Conservation (phyloP, 176 grass and related monocot genomes). For the Eragrostis nindensis region DNA sequence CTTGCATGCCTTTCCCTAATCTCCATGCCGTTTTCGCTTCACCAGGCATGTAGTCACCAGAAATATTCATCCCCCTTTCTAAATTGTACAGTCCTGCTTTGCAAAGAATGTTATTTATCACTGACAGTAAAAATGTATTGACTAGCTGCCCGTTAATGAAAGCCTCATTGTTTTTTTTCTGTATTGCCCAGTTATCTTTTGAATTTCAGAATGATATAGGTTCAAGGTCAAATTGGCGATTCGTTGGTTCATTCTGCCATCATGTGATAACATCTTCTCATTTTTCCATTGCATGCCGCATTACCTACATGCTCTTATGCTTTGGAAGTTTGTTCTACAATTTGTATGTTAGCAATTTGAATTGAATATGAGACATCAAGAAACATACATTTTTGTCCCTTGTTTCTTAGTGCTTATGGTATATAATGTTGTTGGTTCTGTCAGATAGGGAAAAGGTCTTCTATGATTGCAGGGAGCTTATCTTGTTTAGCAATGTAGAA, state of each 20-base stretch:
- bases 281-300: not conserved
- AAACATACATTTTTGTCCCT: not conserved
- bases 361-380: not conserved
- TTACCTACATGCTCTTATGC: not conserved
- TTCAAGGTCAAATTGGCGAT: conserved; percentile 6
- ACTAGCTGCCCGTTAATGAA: not conserved
- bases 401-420: conserved; percentile 1
- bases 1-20: not conserved
- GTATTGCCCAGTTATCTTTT: not conserved
- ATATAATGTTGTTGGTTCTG: not conserved
- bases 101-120: not conserved
- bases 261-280: not conserved
- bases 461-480: not conserved
- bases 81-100: not conserved
- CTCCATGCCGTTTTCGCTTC: conserved; percentile 16
- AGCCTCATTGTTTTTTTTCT: not conserved
- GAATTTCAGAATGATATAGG: conserved; percentile 10
- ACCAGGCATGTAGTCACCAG: conserved; percentile 4
- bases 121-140: conserved; percentile 6
- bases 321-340: not conserved
- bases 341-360: conserved; percentile 2
- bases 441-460: not conserved
- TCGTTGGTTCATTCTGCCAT: conserved; percentile 1
- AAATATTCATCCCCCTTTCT: conserved; percentile 24
- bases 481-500: not conserved